Evolutionary conservation across 1,284 basidiomycete genomes (phyloP).

Genomic region (Tremellales sp.): DNA sequence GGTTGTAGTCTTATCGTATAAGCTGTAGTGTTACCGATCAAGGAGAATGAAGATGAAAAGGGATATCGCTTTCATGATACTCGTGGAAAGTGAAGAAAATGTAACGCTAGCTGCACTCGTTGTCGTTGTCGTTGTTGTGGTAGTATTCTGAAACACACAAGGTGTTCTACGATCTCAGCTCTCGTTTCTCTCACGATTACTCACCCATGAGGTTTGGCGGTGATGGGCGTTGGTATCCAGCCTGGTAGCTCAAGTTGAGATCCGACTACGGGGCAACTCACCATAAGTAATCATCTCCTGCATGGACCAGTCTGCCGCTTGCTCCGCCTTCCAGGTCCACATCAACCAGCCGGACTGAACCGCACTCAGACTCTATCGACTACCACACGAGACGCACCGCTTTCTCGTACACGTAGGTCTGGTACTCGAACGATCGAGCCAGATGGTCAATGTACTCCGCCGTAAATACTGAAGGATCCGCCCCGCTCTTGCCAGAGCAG

Average conservation of each 20-base stretch:
- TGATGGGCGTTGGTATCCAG: constrained; percentile 40
- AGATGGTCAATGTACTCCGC: constrained; percentile 73
- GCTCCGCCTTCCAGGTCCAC: constrained; percentile 20
- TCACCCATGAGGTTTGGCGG: constrained; percentile 36
- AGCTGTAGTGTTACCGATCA: too few relatives aligned
- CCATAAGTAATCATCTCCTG: constrained; percentile 38
- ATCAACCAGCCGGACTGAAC: constrained; percentile 31
- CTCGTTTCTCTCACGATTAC: constrained; percentile 3
- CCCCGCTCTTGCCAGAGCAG: constrained; percentile 68
- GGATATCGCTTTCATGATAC: too few relatives aligned
- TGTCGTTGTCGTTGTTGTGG: neutral
- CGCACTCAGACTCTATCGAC: neutral
- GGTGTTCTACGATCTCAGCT: constrained; percentile 1
- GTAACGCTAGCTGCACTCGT: neutral
- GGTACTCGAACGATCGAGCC: constrained; percentile 76
- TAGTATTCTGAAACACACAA: constrained; percentile 8
- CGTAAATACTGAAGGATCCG: constrained; percentile 61
- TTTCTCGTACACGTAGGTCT: constrained; percentile 53
- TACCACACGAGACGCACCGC: constrained; percentile 23
- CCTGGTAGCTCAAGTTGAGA: constrained; percentile 19
- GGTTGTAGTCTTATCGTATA: too few relatives aligned
- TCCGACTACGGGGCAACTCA: constrained; percentile 4
- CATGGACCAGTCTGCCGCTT: constrained; percentile 64
- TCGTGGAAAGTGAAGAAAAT: too few relatives aligned
- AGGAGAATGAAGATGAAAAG: too few relatives aligned